Evolutionary conservation across 441 rosid species (phyloP).

Genomic region (Erodium moschatum): DNA sequence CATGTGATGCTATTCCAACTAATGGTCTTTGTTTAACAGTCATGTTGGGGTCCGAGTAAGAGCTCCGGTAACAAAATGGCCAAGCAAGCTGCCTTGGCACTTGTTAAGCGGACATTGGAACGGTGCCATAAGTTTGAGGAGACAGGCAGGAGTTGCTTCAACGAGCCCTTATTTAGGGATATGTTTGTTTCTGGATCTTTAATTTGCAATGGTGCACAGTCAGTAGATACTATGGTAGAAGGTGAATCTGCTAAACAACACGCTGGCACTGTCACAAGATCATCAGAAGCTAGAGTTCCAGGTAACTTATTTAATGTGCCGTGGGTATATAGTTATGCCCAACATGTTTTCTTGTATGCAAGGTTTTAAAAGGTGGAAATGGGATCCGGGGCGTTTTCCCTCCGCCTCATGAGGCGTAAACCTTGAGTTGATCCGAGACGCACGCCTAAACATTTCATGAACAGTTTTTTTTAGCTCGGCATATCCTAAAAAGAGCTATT

Average conservation of each 20-base stretch:
- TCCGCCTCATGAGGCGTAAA: too few relatives aligned
- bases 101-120: slow-evolving; percentile 64
- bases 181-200: slow-evolving; percentile 47
- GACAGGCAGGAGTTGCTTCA: slow-evolving; percentile 76
- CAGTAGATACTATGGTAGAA: slow-evolving; percentile 21
- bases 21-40: slow-evolving; percentile 29
- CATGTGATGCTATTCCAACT: background rate
- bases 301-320: slow-evolving; percentile 22
- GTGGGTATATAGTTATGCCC: background rate
- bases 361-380: too few relatives aligned
- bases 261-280: slow-evolving; percentile 23
- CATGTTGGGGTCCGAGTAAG: slow-evolving; percentile 62
- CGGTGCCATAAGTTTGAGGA: slow-evolving; percentile 66
- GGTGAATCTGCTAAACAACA: slow-evolving; percentile 40
- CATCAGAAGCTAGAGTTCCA: slow-evolving; percentile 35
- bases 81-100: slow-evolving; percentile 74
- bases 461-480: too few relatives aligned
- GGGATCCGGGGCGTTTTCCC: too few relatives aligned
- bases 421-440: too few relatives aligned
- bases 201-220: slow-evolving; percentile 27
- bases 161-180: slow-evolving; percentile 58
- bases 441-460: too few relatives aligned
- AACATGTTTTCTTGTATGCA: background rate
- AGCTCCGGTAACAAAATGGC: slow-evolving; percentile 69
- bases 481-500: too few relatives aligned